Conservation (phyloP, 306 rosid genomes). For the Boehmeria nivea region DNA sequence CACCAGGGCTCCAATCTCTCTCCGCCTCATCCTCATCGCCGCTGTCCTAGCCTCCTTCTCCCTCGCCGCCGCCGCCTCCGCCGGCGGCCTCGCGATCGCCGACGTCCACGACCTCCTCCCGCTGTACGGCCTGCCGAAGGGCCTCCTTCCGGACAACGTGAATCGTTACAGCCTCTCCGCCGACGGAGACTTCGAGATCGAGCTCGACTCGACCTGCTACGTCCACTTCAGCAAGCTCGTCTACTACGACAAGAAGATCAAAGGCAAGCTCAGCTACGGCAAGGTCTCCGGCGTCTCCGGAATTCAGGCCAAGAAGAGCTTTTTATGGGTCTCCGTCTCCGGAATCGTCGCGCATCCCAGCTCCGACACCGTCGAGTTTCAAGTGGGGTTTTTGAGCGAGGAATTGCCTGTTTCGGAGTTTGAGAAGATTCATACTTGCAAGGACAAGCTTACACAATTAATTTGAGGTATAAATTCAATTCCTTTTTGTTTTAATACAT, state of each 20-base stretch:
- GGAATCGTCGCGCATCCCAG: conserved; percentile 35
- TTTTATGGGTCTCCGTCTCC: conserved; percentile 58
- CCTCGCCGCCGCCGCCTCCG: neutral
- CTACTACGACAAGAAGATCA: conserved; percentile 41
- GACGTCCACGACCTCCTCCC: conserved; percentile 66
- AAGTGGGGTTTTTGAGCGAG: conserved; percentile 58
- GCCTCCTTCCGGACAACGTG: conserved; percentile 64
- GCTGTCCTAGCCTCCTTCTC: neutral
- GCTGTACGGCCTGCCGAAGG: conserved; percentile 60
- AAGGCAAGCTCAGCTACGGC: conserved; percentile 45
- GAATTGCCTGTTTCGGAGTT: conserved; percentile 42
- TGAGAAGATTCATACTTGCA: conserved; percentile 33
- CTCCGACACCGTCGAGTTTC: conserved; percentile 33
- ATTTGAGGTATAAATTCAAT: neutral
- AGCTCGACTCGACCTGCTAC: conserved; percentile 50
- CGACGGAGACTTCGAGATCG: conserved; percentile 42
- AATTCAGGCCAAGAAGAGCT: conserved; percentile 58
- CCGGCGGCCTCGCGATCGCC: neutral
- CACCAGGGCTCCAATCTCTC: neutral
- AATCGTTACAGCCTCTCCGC: conserved; percentile 51
- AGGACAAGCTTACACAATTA: neutral
- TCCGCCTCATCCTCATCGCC: neutral
- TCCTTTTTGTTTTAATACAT: neutral
- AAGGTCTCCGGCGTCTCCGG: conserved; percentile 53
- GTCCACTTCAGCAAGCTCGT: conserved; percentile 45